A percentile compares a stretch with the other conserved stretches of the same genome.
Conservation (phyloP, 306 rosid species). For the Sphenostylis stenocarpa region DNA sequence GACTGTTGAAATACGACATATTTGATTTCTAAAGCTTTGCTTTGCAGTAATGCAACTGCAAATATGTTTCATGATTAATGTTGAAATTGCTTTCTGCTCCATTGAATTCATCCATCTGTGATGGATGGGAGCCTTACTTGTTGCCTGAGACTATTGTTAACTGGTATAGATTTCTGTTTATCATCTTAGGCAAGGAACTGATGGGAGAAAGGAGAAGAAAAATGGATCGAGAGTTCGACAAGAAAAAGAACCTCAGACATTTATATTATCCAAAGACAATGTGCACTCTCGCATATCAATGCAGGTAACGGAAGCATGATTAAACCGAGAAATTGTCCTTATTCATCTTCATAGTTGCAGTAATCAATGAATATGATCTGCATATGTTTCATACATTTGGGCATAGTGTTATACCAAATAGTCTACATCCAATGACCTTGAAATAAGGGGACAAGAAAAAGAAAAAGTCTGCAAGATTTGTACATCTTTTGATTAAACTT, state of each 20-base stretch:
- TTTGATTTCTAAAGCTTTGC: not conserved
- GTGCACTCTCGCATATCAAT: slow-evolving; percentile 31
- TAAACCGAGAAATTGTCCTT: not conserved
- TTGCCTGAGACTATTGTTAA: slow-evolving; percentile 18
- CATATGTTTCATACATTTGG: not conserved
- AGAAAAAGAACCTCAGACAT: slow-evolving; percentile 40
- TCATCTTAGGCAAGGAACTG: slow-evolving; percentile 55
- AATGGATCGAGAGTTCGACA: slow-evolving; percentile 50
- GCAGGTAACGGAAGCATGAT: slow-evolving; percentile 51
- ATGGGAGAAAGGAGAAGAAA: slow-evolving; percentile 49
- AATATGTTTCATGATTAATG: not conserved
- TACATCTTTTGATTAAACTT: not conserved
- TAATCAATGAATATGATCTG: not conserved
- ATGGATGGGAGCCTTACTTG: not conserved
- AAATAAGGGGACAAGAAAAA: not conserved
- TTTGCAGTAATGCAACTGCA: not conserved
- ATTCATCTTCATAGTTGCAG: slow-evolving; percentile 16
- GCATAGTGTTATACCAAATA: not conserved
- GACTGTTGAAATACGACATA: slow-evolving; percentile 5
- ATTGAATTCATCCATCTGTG: slow-evolving; percentile 4
- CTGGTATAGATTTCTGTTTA: slow-evolving; percentile 6
- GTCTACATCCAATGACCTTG: not conserved
- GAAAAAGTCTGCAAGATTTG: not conserved
- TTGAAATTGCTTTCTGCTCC: not conserved
- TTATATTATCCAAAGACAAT: slow-evolving; percentile 41